These are phyloP conservation scores for Rhizopogon vulgaris DNA, from an alignment of 768 basidiomycete species.

Conservation along the genomic window DNA sequence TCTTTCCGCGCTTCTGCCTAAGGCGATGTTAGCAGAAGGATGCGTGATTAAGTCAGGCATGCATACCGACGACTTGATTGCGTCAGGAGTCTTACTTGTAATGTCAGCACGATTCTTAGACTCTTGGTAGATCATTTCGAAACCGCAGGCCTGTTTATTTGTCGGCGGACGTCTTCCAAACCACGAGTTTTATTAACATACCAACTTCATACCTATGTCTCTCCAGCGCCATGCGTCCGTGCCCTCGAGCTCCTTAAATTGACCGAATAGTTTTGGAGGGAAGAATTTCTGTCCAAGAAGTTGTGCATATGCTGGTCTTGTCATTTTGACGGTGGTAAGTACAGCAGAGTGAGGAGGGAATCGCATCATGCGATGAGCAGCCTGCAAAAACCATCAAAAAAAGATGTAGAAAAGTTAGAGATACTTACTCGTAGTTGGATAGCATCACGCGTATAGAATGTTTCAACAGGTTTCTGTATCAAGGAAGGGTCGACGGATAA, in stretches of 20 bases:
- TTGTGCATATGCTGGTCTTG: constrained; percentile 92
- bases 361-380: constrained; percentile 83
- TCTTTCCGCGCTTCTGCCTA: constrained; percentile 66
- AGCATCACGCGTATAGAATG: constrained; percentile 94
- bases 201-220: constrained; percentile 92
- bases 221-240: constrained; percentile 70
- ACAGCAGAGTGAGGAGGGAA: constrained; percentile 72
- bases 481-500: constrained; percentile 58
- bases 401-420: neutral
- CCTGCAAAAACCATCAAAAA: constrained; percentile 35
- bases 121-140: constrained; percentile 94
- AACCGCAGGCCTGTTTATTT: constrained; percentile 71
- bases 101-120: constrained; percentile 52
- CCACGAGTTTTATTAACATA: constrained; percentile 25
- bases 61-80: constrained; percentile 43
- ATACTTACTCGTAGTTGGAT: constrained; percentile 74
- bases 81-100: constrained; percentile 30
- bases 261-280: constrained; percentile 85
- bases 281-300: constrained; percentile 87
- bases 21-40: neutral
- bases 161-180: neutral
- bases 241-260: constrained; percentile 57
- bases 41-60: neutral
- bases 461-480: constrained; percentile 81
- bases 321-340: constrained; percentile 65